Evolutionary conservation across 1,139 yeast species (phyloP).

Genomic region (Lodderomyces pseudojiufengensis): DNA sequence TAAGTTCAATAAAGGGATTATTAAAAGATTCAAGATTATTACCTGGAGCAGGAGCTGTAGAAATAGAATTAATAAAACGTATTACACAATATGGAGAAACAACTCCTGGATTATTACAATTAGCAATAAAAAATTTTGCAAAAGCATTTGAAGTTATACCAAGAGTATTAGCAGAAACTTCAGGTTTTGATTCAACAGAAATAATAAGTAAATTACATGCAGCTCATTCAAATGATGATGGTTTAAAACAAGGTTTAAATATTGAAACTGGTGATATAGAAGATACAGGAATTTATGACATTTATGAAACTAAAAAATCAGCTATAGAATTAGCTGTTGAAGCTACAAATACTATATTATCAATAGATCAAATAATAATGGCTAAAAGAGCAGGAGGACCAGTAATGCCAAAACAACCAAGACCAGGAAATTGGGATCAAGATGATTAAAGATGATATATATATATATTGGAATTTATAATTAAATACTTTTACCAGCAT

Average conservation of each 20-base stretch:
- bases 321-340: slow-evolving; percentile 95
- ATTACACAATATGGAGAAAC: slow-evolving; percentile 83
- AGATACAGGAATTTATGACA: slow-evolving; percentile 70
- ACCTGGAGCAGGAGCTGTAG: slow-evolving; percentile 98
- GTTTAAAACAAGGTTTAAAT: slow-evolving; percentile 48
- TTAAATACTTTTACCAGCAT: slow-evolving; percentile 31
- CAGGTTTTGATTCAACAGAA: slow-evolving; percentile 89
- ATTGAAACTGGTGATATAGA: slow-evolving; percentile 73
- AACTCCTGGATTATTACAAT: slow-evolving; percentile 89
- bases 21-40: slow-evolving; percentile 74
- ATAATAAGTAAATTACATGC: slow-evolving; percentile 84
- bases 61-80: slow-evolving; percentile 78
- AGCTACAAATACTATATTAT: slow-evolving; percentile 85
- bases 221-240: slow-evolving; percentile 54
- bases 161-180: slow-evolving; percentile 87
- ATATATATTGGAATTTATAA: not conserved
- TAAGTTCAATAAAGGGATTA: slow-evolving; percentile 84
- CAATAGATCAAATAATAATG: slow-evolving; percentile 90
- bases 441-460: slow-evolving; percentile 53
- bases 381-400: slow-evolving; percentile 98
- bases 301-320: slow-evolving; percentile 73
- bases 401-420: slow-evolving; percentile 78
- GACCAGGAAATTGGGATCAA: slow-evolving; percentile 97
- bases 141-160: slow-evolving; percentile 94
- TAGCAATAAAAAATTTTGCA: slow-evolving; percentile 92